Conservation (phyloP, 306 rosid species). For the Prunus fruticosa region DNA sequence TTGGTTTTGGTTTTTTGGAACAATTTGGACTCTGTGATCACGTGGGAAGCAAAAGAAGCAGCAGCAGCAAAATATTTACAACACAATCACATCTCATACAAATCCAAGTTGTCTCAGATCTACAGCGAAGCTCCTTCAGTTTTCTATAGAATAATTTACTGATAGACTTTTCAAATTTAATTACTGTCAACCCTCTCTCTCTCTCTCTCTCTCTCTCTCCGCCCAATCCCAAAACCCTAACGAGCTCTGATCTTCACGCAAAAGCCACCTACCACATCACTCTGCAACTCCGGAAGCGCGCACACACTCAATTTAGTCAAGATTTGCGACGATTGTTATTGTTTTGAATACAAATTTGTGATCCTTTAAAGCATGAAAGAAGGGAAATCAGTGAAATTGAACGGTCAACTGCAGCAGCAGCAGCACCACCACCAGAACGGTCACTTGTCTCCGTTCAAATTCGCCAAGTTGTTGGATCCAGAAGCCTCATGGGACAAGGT, state of each 20-base stretch:
- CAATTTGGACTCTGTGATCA: not conserved
- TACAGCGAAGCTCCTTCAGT: not conserved
- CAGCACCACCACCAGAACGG: conserved; percentile 73
- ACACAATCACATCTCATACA: not conserved
- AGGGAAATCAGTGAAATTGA: conserved; percentile 63
- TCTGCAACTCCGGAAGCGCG: not conserved
- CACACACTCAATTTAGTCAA: conserved; percentile 7
- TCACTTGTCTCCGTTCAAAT: conserved; percentile 84
- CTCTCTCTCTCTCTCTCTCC: not conserved
- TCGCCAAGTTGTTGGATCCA: conserved; percentile 89
- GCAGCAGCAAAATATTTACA: not conserved
- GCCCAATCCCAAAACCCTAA: conserved; percentile 48
- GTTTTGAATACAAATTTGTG: not conserved
- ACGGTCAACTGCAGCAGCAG: conserved; percentile 37
- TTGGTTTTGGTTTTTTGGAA: not conserved
- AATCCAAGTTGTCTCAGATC: conserved; percentile 8
- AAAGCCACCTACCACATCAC: not conserved
- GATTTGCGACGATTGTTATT: not conserved
- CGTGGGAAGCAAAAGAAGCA: not conserved
- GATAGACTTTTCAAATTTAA: not conserved
- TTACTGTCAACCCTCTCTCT: not conserved
- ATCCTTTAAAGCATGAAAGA: conserved; percentile 66
- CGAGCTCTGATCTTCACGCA: not conserved
- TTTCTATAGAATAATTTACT: not conserved
- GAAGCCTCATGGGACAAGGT: conserved; percentile 99